phyloP scores from a whole-genome alignment of 805 yeast species.

The Candida chauliodis region DNA sequence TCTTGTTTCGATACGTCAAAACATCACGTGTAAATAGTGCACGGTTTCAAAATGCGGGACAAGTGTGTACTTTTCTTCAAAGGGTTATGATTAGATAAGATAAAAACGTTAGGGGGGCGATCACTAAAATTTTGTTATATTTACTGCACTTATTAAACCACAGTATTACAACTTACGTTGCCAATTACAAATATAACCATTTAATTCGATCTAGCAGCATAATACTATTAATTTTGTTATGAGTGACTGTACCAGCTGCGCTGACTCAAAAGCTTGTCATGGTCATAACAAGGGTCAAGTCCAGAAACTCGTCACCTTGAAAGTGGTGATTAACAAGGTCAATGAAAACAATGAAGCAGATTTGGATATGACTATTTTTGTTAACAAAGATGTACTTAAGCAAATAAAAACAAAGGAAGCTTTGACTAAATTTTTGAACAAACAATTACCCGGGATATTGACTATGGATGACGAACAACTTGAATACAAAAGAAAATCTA shows the following conservation, averaged over 20 bases:
- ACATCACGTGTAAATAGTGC: too few species aligned
- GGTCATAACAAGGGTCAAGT: background rate
- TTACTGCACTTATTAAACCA: too few species aligned
- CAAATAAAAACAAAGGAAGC: conserved; percentile 6
- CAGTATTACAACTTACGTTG: too few species aligned
- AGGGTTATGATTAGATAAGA: background rate
- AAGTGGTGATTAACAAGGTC: conserved; percentile 11
- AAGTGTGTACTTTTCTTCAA: too few species aligned
- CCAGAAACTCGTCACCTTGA: conserved; percentile 11
- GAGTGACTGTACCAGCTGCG: background rate
- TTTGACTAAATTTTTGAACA: conserved; percentile 9
- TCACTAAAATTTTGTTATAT: too few species aligned
- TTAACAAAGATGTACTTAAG: conserved; percentile 13
- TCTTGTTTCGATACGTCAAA: too few species aligned
- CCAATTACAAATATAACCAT: too few species aligned
- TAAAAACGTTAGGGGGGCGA: background rate
- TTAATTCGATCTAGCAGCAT: too few species aligned
- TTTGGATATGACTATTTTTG: conserved; percentile 11
- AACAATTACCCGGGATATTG: conserved; percentile 1
- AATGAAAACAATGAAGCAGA: background rate
- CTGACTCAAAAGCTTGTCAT: background rate
- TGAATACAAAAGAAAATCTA: conserved; percentile 41
- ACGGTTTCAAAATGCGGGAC: background rate
- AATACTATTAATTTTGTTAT: too few species aligned
- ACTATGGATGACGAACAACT: conserved; percentile 7